Base-by-base conservation (phyloP, 129 eudicot genomes). In the Erigeron canadensis region DNA sequence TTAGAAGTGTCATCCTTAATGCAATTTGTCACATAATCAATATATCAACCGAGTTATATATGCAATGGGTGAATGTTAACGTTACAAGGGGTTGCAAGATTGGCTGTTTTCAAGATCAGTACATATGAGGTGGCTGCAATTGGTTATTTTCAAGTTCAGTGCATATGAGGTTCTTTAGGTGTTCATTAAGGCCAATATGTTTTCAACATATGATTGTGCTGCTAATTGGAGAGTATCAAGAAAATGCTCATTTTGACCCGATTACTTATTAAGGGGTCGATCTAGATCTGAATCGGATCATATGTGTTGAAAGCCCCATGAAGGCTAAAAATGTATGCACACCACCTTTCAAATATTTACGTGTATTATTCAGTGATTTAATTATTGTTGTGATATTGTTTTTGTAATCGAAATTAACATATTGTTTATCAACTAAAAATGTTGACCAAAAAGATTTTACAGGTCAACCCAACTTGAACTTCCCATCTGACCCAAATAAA, bases 131-230 rank as follows among this genome's bases (percentile, higher is more conserved):
- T 1, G 34, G 34, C 34, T 23, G 34, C 34, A 23, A 23, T 23
- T 23, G 34, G 34, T 2, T 23, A 23, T 23, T 23, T 23, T 23
- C 76, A 84, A 80, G 81, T 73, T 90, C 72, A 86, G 63, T 28
- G 66, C 9, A 43, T 97, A 90, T 38, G 97, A 81, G 43, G 60
- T 88, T 70, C 80, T 88, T 37, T 73, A 80, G 67, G 96, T 95
- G n/a, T 74, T 83, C 67, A 86, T 95, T 18, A 77, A 88, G 48
- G 89, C 97, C 21, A 91, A 88, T 39, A 81, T 87, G 70, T 95
- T 90, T 71, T 95, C 99, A 4, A 97, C 99, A 0, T 94, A 90
- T 82, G 99, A 90, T 83, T 96, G 90, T 62, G 99, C 99, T 21
- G 97, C 97, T 9, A 94, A 97, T 81, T 95, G 97, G 97, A 81